phyloP scores from a whole-genome alignment of 2,329 filamentous ascomycete species.

The Calonectria pteridis region DNA sequence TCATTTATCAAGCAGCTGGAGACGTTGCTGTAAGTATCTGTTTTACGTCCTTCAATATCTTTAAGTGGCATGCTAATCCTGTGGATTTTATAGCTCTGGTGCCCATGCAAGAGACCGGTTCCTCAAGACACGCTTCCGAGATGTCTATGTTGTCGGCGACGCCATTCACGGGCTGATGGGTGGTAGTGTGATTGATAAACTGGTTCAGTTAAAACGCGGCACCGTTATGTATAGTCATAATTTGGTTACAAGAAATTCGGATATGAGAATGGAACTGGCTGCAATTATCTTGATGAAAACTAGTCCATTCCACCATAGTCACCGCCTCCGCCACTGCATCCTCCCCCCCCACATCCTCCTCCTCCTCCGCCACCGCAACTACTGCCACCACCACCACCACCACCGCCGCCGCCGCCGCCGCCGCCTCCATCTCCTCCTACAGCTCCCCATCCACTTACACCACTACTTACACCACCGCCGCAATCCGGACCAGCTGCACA shows the following conservation, averaged over 20 bases:
- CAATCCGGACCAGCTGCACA: neutral
- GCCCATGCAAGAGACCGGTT: neutral
- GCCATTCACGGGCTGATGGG: neutral
- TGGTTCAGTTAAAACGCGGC: neutral
- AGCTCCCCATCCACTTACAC: neutral
- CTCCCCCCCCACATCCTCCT: neutral
- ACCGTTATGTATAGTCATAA: neutral
- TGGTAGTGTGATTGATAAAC: neutral
- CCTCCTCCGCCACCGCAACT: neutral
- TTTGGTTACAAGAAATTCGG: neutral
- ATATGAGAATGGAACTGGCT: neutral
- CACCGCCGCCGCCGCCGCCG: neutral
- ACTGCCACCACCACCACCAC: neutral
- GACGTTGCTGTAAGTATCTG: neutral
- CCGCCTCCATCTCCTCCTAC: neutral
- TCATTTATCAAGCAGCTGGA: neutral
- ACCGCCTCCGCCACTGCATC: neutral
- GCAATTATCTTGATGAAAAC: neutral
- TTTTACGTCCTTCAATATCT: neutral
- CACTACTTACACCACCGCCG: neutral
- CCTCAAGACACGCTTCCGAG: neutral
- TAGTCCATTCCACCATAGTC: neutral
- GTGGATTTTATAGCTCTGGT: neutral
- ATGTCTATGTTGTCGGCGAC: neutral
- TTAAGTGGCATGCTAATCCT: neutral